phyloP scores from a whole-genome alignment of 192 early-diverging fungal genomes.

The Backusella sp. region DNA sequence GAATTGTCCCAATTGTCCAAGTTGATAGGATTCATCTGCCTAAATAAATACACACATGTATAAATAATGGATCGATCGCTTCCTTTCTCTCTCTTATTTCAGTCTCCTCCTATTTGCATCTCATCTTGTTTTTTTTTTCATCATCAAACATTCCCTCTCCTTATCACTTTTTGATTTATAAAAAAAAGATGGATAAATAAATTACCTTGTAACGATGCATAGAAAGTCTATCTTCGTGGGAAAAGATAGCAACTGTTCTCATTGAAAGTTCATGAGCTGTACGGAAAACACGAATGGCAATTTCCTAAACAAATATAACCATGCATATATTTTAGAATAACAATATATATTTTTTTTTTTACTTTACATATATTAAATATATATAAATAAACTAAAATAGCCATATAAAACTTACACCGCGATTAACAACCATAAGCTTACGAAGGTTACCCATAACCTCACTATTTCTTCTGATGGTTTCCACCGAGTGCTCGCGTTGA shows the following conservation, averaged over 20 bases:
- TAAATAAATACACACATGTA: constrained; percentile 20
- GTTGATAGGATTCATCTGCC: constrained; percentile 95
- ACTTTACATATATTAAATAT: not conserved
- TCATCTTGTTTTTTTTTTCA: not conserved
- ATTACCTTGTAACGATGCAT: constrained; percentile 91
- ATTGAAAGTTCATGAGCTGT: constrained; percentile 92
- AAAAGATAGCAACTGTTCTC: constrained; percentile 86
- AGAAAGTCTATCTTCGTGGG: constrained; percentile 84
- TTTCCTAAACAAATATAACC: constrained; percentile 63
- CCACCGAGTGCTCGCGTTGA: constrained; percentile 46
- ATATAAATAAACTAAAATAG: constrained; percentile 10
- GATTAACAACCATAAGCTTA: constrained; percentile 53
- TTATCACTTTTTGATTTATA: not conserved
- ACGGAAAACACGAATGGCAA: constrained; percentile 92
- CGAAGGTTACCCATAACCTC: constrained; percentile 47
- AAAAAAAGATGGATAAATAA: not conserved
- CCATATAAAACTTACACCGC: constrained; percentile 39
- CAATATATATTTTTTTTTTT: not conserved
- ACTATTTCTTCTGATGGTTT: constrained; percentile 51
- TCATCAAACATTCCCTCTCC: not conserved
- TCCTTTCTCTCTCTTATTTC: not conserved
- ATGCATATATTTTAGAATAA: not conserved
- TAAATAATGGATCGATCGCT: not conserved
- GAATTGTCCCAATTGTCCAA: constrained; percentile 73
- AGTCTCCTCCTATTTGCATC: not conserved